Conservation (phyloP, 140 eudicot species). For the Senecio squalidus region DNA sequence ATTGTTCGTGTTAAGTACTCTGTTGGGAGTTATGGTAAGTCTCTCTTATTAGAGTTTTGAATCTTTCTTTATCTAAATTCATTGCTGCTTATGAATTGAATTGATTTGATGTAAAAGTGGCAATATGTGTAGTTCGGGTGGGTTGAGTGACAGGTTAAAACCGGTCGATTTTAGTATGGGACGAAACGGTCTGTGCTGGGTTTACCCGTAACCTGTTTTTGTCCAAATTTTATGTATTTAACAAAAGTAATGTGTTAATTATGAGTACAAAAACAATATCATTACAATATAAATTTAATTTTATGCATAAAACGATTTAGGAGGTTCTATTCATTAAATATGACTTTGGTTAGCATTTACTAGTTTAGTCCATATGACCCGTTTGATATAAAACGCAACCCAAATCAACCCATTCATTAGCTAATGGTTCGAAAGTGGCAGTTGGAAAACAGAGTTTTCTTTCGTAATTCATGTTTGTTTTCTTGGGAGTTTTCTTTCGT, state of each 20-base stretch:
- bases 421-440: background rate
- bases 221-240: no score
- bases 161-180: no score
- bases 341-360: background rate
- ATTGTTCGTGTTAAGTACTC: conserved; percentile 60
- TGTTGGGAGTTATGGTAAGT: conserved; percentile 68
- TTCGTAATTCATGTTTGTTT: background rate
- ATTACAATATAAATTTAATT: background rate
- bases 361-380: background rate
- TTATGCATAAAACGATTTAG: background rate
- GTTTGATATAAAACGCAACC: background rate
- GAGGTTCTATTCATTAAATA: background rate
- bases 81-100: no score
- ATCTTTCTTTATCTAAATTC: no score
- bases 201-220: no score
- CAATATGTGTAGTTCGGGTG: no score
- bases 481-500: background rate
- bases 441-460: background rate
- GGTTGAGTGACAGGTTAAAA: no score
- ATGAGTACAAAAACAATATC: background rate
- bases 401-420: background rate
- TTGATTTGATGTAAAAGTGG: no score
- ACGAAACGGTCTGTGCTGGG: no score
- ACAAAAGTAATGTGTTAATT: background rate
- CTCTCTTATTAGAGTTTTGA: conserved; percentile 3